Evolutionary conservation across 1,284 basidiomycete genomes (phyloP), one percentile per base, ranked within the genome.

Genomic region (Ceratobasidium sp.): DNA sequence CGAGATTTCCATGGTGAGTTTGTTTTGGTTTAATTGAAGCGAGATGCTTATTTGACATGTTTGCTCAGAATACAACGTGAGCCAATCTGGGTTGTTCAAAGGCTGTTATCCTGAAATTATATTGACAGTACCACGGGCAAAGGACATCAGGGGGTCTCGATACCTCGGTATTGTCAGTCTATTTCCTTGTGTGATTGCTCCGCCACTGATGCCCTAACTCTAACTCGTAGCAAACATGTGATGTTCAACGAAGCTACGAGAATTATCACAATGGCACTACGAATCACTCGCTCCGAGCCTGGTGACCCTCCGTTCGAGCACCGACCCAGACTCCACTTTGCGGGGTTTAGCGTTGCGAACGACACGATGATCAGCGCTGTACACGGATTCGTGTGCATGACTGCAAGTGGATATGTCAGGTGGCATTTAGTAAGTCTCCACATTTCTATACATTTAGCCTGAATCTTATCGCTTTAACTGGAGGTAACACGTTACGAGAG

Each of bases 401-500:
- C 75, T n/a, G 23, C 74, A 20, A 65, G 51, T 35, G 78, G 77
- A 11, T 75, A 75, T 28, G 76, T 79, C 56, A 56, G 69, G 23
- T 79, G 78, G 78, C 39, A 68, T 31, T 31, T 77, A 45, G 75
- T 77, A 61, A 49, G 67, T n/a, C n/a, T n/a, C 53, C 35, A 20
- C 23, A 6, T 26, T n/a, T 39, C 54, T 3, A 49, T 17, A 47
- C 20, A 15, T 7, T 49, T 17, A 23, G n/a, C 23, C 61, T 53
- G 54, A 45, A 53, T 11, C 39, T 63, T 51, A 61, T 31, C n/a
- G 35, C 20, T 1, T 31, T 31, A 35, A 69, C 31, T 76, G 4
- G 20, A 66, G 31, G 39, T 76, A 28, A 71, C 91, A 89, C 84
- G 85, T 23, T 90, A 88, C 49, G 91, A 90, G 0, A 90, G 91